Conservation (phyloP, 2,329 filamentous ascomycete genomes). For the Sporothrix mexicana region DNA sequence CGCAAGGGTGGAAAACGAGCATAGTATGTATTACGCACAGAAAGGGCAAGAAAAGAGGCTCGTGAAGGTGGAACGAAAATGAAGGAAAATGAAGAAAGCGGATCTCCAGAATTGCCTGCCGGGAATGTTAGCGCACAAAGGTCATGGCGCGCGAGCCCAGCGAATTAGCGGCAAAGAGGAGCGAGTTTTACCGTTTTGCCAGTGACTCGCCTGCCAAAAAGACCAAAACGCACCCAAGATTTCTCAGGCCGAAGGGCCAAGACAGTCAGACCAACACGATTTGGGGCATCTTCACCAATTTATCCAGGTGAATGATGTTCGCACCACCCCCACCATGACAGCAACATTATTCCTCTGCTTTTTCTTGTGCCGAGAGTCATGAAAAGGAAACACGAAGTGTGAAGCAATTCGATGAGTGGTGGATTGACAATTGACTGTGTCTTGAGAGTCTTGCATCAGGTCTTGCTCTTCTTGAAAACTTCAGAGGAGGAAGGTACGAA, state of each 20-base stretch:
- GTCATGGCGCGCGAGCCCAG: constrained; percentile 3
- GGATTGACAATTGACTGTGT: too few species aligned
- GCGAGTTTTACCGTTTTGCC: constrained; percentile 9
- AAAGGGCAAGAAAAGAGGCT: background rate
- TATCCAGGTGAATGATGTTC: background rate
- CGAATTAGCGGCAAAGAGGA: constrained; percentile 17
- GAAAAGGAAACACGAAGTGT: too few species aligned
- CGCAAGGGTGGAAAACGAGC: constrained; percentile 4
- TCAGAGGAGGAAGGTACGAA: background rate
- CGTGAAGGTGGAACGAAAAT: background rate
- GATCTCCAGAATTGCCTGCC: constrained; percentile 32
- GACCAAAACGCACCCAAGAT: too few species aligned
- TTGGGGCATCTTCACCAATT: background rate
- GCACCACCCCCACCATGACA: background rate
- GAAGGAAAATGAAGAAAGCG: constrained; percentile 3
- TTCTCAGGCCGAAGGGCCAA: background rate
- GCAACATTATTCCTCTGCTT: too few species aligned
- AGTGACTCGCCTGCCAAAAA: background rate
- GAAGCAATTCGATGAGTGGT: background rate
- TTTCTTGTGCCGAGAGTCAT: background rate
- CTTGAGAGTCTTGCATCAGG: background rate
- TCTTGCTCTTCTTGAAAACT: background rate
- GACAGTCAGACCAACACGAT: background rate
- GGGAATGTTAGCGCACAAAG: constrained; percentile 31
- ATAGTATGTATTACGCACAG: too few species aligned